Percentiles rank a stretch among this genome's conserved stretches.
Evolutionary conservation across 208 protist genomes (phyloP).

Genomic region (Trypanosoma cruzi): DNA sequence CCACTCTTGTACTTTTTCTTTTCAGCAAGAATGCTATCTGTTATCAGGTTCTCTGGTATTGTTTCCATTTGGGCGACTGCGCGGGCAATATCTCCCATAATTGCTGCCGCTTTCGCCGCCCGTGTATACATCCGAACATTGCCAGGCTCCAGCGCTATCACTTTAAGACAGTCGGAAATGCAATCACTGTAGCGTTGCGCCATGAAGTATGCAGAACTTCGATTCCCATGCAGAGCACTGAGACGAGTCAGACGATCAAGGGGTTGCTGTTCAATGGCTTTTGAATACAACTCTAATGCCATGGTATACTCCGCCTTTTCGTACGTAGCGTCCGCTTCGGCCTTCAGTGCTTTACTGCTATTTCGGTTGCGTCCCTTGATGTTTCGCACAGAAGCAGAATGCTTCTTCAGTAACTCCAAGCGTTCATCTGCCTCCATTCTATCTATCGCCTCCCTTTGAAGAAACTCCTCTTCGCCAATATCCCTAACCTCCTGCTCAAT

Average conservation of each 20-base stretch:
- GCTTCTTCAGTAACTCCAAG: slow-evolving; percentile 29
- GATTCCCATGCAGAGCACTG: slow-evolving; percentile 82
- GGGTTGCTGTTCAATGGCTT: slow-evolving; percentile 74
- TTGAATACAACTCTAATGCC: slow-evolving; percentile 85
- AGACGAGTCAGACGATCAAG: slow-evolving; percentile 59
- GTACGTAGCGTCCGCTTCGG: slow-evolving; percentile 87
- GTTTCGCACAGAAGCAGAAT: slow-evolving; percentile 1
- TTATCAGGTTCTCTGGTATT: slow-evolving; percentile 41
- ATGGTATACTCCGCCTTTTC: slow-evolving; percentile 78
- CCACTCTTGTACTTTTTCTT: slow-evolving; percentile 61
- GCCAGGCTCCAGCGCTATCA: slow-evolving; percentile 66
- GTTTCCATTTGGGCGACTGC: slow-evolving; percentile 64
- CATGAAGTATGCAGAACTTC: slow-evolving; percentile 91
- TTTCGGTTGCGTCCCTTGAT: slow-evolving; percentile 18
- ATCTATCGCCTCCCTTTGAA: slow-evolving; percentile 18
- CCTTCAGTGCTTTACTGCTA: slow-evolving; percentile 72
- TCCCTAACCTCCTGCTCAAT: slow-evolving; percentile 30
- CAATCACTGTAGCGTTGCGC: slow-evolving; percentile 77
- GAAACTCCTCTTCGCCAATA: slow-evolving; percentile 42
- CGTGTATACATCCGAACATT: slow-evolving; percentile 77
- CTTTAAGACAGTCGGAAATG: slow-evolving; percentile 79
- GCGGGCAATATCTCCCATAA: slow-evolving; percentile 78
- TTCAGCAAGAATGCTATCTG: slow-evolving; percentile 39
- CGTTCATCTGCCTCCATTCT: slow-evolving; percentile 14
- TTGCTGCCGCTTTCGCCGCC: slow-evolving; percentile 71